Evolutionary conservation across 2,329 filamentous ascomycete species (phyloP), one percentile per base, ranked within the genome.

Genomic region (Colletotrichum lupini): DNA sequence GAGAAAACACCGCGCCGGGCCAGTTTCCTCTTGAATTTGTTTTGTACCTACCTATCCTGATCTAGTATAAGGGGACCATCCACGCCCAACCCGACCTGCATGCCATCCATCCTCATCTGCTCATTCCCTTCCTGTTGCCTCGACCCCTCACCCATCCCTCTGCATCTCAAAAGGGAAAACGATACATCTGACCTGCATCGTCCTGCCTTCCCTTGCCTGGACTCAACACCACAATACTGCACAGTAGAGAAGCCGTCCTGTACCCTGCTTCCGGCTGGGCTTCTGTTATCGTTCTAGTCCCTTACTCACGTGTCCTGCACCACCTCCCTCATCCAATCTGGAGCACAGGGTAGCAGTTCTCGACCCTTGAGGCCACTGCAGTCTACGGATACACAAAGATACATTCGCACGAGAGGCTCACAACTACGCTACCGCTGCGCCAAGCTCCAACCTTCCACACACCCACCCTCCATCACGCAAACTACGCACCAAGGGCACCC

Each of bases 101-200:
- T 69, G 68, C 67, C 61, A 55, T 67, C 67, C 35, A 32, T 57
- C 49, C n/a, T 56, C 57, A 62, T 66, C 67, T 42, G 26, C 16
- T 42, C 32, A 28, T 56, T 28, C 59, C 65, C n/a, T 66, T 64
- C 69, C 60, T 60, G 64, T 59, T 70, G 55, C 55, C 42, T 70
- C 55, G 26, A 65, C 70, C 60, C 52, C 55, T 70, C 70, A 24
- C 46, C 66, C 67, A 59, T 73, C 70, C 53, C 53, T 65, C 67
- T 64, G 30, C 55, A n/a, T 56, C 70, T 73, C 46, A 57, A 66
- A 70, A 28, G 67, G 72, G 72, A 72, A 72, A 57, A 58, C 49
- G 58, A 59, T 53, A 65, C 60, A 70, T 73, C 67, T 65, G 70
- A 65, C 70, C 67, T 70, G 70, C 70, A 70, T 74, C 68, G 26